These are phyloP conservation scores for Suillus lakei DNA, from an alignment of 768 basidiomycete species.

Conservation along the genomic window DNA sequence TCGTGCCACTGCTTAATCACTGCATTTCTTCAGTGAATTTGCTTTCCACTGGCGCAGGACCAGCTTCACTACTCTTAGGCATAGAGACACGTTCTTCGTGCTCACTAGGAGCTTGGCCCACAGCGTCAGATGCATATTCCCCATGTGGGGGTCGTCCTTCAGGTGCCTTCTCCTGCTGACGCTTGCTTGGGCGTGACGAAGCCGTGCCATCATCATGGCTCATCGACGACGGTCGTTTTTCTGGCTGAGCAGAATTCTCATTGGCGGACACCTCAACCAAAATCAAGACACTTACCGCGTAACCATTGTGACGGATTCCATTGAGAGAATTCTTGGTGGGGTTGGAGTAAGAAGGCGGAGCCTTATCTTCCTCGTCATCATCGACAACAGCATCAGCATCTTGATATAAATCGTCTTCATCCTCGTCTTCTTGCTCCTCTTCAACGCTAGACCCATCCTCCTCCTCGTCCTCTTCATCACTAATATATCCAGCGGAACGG, in stretches of 20 bases:
- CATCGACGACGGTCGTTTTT: conserved; percentile 41
- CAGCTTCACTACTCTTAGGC: conserved; percentile 23
- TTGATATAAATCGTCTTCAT: conserved; percentile 51
- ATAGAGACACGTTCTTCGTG: conserved; percentile 14
- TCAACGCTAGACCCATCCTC: conserved; percentile 64
- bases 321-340: conserved; percentile 44
- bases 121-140: conserved; percentile 18
- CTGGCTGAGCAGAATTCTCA: conserved; percentile 40
- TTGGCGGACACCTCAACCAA: conserved; percentile 11
- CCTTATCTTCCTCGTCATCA: conserved; percentile 49
- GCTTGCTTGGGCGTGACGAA: conserved; percentile 53
- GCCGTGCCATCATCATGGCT: conserved; percentile 16
- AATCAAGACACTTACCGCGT: conserved; percentile 52
- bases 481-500: conserved; percentile 83
- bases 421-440: conserved; percentile 49
- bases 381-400: conserved; percentile 39
- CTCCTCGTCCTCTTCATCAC: conserved; percentile 70
- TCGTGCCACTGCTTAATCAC: neutral
- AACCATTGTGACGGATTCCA: conserved; percentile 59
- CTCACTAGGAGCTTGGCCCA: conserved; percentile 13
- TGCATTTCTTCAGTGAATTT: conserved; percentile 29
- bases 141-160: conserved; percentile 51
- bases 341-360: conserved; percentile 67
- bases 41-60: conserved; percentile 39
- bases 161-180: conserved; percentile 77